Base-by-base conservation (phyloP, 306 rosid genomes). In the Vigna hirtella region DNA sequence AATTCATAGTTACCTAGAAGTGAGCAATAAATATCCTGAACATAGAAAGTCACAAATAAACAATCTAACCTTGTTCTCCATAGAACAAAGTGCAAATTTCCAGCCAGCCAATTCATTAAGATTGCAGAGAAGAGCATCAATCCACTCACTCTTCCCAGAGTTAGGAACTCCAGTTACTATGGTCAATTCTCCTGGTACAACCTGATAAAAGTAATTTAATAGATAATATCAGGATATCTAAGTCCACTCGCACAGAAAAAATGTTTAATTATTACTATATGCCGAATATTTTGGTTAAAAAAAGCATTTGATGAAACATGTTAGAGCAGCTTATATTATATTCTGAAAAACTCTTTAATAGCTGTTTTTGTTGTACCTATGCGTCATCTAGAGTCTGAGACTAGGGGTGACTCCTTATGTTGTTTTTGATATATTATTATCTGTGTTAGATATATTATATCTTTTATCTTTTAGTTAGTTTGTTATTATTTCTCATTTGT, bases 91-190 rank as follows among this genome's bases (percentile, higher is more conserved):
- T 16, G 84, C 93, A 69, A 95, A 95, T 84, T 87, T 93, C 99
- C 99, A 95, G 68, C 88, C 94, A 81, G 77, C 74, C 73, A 53
- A 56, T 72, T 62, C 83, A 70, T 88, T 87, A 78, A 95, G 91
- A 84, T 95, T 95, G 89, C 98, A 93, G 75, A 95, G 74, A 64
- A 95, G 97, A 66, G 99, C 98, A 91, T 95, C 99, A 84, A 95
- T 95, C 97, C 98, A 95, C 82, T 95, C 99, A 84, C 97, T 95
- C 90, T 95, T 95, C 76, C 99, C 99, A 7, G 99, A 95, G 86
- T 95, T 95, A 50, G 99, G 99, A 83, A 95, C 89, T 50, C 99
- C 99, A 11, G 97, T 95, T 42, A 95, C 92, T 76, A 91, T 79
- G 78, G 98, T 95, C 87, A 93, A 80, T 74, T 95, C 99, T 77